Evolutionary conservation across 2,329 filamentous ascomycete genomes (phyloP).

Genomic region (Epicoccum sorghinum): DNA sequence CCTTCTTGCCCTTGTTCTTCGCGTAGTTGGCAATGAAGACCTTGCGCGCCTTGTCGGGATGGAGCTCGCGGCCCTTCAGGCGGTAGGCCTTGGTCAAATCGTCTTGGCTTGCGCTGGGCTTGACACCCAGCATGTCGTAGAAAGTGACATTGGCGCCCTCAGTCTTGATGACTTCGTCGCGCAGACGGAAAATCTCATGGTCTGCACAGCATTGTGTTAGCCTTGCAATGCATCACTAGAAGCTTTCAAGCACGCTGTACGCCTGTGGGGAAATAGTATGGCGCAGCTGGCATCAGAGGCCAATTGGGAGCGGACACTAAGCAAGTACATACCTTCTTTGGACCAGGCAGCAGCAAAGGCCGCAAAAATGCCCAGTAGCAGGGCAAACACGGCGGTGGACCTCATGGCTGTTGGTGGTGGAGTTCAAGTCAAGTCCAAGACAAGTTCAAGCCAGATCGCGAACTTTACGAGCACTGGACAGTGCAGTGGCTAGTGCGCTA

Average conservation of each 20-base stretch:
- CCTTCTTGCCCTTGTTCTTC: conserved; percentile 52
- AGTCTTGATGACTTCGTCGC: conserved; percentile 78
- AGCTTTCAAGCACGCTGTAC: conserved; percentile 3
- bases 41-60: conserved; percentile 95
- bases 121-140: conserved; percentile 88
- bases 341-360: conserved; percentile 80
- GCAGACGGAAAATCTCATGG: conserved; percentile 95
- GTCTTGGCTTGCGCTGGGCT: conserved; percentile 74
- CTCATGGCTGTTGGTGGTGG: conserved; percentile 65
- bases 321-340: conserved; percentile 73
- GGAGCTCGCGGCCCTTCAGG: conserved; percentile 80
- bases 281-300: conserved; percentile 5
- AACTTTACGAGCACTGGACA: conserved; percentile 32
- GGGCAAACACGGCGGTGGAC: conserved; percentile 65
- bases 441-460: conserved; percentile 24
- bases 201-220: conserved; percentile 60
- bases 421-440: conserved; percentile 20
- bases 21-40: conserved; percentile 74
- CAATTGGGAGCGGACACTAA: background rate
- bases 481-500: conserved; percentile 39
- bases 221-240: conserved; percentile 14
- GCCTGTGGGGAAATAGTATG: conserved; percentile 13
- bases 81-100: conserved; percentile 94
- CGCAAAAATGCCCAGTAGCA: conserved; percentile 72
- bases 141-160: conserved; percentile 85